A percentile compares a stretch with the other conserved stretches of the same genome.
Evolutionary conservation across 805 yeast species (phyloP).

Genomic region (Teunomyces atbi): DNA sequence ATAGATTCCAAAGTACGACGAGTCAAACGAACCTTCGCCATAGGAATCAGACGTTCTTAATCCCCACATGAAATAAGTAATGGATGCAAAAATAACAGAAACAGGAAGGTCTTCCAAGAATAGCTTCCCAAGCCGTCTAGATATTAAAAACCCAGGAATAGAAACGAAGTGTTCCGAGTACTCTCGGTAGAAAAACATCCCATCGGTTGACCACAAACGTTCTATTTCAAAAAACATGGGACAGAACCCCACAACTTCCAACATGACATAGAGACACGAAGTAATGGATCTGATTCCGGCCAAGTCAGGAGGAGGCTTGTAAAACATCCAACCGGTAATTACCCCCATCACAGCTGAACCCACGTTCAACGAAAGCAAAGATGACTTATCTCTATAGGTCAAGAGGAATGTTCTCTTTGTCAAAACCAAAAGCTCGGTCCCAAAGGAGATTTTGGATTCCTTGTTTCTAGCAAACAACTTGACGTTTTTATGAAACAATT

Average conservation of each 20-base stretch:
- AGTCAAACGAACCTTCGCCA: slow-evolving; percentile 12
- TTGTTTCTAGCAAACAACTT: slow-evolving; percentile 16
- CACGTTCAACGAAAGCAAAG: slow-evolving; percentile 35
- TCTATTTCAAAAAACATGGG: slow-evolving; percentile 41
- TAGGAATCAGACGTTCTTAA: slow-evolving; percentile 35
- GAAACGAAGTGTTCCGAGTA: slow-evolving; percentile 67
- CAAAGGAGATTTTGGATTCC: slow-evolving; percentile 24
- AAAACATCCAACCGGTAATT: slow-evolving; percentile 76
- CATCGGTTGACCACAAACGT: slow-evolving; percentile 39
- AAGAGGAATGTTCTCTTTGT: slow-evolving; percentile 34
- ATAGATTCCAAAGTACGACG: slow-evolving; percentile 19
- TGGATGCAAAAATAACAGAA: slow-evolving; percentile 54
- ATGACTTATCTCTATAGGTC: slow-evolving; percentile 31
- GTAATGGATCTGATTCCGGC: slow-evolving; percentile 64
- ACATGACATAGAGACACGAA: slow-evolving; percentile 33
- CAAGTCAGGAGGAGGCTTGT: slow-evolving; percentile 54
- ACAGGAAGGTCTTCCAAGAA: slow-evolving; percentile 68
- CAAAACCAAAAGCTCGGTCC: slow-evolving; percentile 29
- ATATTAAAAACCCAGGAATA: slow-evolving; percentile 61
- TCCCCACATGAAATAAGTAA: slow-evolving; percentile 79
- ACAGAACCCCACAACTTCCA: slow-evolving; percentile 40
- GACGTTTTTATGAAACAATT: slow-evolving; percentile 16
- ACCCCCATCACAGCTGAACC: slow-evolving; percentile 52
- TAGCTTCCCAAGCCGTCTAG: slow-evolving; percentile 64
- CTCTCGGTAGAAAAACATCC: slow-evolving; percentile 50